Conservation (phyloP, 2,329 filamentous ascomycete genomes). For the Aureobasidium zeae region DNA sequence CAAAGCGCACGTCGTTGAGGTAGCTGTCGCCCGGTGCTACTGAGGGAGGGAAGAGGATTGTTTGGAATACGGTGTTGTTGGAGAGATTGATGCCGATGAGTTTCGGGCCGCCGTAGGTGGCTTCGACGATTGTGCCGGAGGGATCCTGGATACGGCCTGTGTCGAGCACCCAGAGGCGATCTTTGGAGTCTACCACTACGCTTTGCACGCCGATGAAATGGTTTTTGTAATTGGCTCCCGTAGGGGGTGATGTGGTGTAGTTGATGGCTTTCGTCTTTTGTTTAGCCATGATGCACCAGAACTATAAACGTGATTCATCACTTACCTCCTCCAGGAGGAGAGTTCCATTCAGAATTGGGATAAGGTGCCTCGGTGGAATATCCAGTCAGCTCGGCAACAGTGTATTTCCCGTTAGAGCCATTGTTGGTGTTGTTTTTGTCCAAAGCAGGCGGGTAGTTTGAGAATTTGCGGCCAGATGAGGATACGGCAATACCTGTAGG, state of each 20-base stretch:
- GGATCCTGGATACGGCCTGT: slow-evolving; percentile 39
- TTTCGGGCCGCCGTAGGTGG: slow-evolving; percentile 43
- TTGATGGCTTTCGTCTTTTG: slow-evolving; percentile 36
- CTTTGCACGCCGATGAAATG: slow-evolving; percentile 45
- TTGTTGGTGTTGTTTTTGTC: slow-evolving; percentile 40
- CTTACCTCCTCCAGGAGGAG: slow-evolving; percentile 36
- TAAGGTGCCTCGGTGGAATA: slow-evolving; percentile 39
- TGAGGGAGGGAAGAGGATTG: slow-evolving; percentile 41
- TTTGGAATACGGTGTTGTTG: slow-evolving; percentile 40
- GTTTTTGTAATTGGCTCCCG: slow-evolving; percentile 39
- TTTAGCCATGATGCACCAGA: too few relatives aligned
- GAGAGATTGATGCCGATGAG: slow-evolving; percentile 40
- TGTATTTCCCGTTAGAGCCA: slow-evolving; percentile 36
- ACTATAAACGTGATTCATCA: not conserved
- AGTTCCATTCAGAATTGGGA: slow-evolving; percentile 38
- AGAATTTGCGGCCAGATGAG: slow-evolving; percentile 41
- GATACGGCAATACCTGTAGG: slow-evolving; percentile 45
- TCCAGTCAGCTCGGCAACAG: slow-evolving; percentile 39
- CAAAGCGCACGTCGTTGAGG: slow-evolving; percentile 47
- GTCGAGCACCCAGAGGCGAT: slow-evolving; percentile 47
- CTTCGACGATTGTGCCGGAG: slow-evolving; percentile 37
- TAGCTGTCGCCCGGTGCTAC: slow-evolving; percentile 43
- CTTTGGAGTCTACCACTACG: slow-evolving; percentile 42
- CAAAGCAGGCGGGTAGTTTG: slow-evolving; percentile 43
- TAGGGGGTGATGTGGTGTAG: slow-evolving; percentile 39